Evolutionary conservation across 2,329 filamentous ascomycete genomes (phyloP).

Genomic region (Phyllosticta citriasiana): DNA sequence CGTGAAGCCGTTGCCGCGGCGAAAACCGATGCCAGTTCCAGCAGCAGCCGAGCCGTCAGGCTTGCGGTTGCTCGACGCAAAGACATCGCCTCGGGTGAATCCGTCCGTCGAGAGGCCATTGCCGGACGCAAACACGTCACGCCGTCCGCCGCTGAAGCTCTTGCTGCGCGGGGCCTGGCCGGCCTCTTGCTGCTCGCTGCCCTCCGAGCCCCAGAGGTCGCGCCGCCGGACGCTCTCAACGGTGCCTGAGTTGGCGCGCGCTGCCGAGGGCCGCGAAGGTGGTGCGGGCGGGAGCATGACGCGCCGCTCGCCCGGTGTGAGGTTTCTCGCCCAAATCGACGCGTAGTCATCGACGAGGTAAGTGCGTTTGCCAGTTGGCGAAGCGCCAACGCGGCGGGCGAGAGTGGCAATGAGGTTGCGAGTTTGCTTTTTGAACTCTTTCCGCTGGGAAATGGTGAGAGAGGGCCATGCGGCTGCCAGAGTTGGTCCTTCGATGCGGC

Average conservation of each 20-base stretch:
- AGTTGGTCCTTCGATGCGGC: slow-evolving; percentile 29
- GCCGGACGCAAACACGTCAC: not conserved
- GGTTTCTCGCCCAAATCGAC: slow-evolving; percentile 3
- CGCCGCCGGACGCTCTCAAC: not conserved
- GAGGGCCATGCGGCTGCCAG: slow-evolving; percentile 30
- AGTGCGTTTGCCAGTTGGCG: not conserved
- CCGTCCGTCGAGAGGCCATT: not conserved
- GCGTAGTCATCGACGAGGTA: slow-evolving; percentile 5
- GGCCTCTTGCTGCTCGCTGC: not conserved
- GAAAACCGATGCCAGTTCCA: not conserved
- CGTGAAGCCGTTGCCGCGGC: not conserved
- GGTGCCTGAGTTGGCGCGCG: not conserved
- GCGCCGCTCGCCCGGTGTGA: slow-evolving; percentile 1
- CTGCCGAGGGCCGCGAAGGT: not conserved
- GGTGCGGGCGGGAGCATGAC: slow-evolving; percentile 4
- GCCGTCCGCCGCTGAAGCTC: not conserved
- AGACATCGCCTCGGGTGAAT: not conserved
- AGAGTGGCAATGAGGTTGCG: slow-evolving; percentile 9
- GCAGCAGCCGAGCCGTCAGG: not conserved
- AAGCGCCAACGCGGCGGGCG: not conserved
- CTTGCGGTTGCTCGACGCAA: not conserved
- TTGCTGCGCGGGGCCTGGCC: not conserved
- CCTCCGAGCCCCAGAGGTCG: not conserved
- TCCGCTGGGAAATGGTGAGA: slow-evolving; percentile 22
- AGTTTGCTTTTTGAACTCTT: slow-evolving; percentile 29